phyloP scores from a whole-genome alignment of 176 grass and related monocot genomes.

The Musa acuminata region DNA sequence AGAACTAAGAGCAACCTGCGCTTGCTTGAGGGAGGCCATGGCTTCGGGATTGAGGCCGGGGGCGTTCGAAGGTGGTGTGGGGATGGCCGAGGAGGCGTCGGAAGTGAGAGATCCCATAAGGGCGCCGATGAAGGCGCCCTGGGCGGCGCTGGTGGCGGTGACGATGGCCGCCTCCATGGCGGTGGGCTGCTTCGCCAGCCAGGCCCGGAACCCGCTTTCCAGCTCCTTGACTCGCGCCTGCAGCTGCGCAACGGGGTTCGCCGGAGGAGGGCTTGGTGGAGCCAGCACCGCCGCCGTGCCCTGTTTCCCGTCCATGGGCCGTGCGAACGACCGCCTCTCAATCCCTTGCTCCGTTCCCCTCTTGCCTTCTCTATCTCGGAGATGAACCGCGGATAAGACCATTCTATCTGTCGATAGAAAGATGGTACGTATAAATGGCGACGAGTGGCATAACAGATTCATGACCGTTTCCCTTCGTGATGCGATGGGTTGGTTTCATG shows the following conservation, averaged over 20 bases:
- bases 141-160: conserved; percentile 45
- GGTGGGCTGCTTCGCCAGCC: conserved; percentile 64
- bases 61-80: conserved; percentile 32
- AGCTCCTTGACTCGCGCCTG: conserved; percentile 32
- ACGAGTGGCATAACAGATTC: neutral
- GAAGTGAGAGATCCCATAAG: conserved; percentile 48
- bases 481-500: too few relatives aligned
- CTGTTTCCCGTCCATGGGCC: conserved; percentile 14
- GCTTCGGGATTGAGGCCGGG: conserved; percentile 33
- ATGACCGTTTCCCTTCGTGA: too few relatives aligned
- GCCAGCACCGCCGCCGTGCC: conserved; percentile 2
- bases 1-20: conserved; percentile 42
- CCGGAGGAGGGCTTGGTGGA: neutral
- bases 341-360: neutral
- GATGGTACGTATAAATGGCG: neutral
- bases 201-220: conserved; percentile 48
- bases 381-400: neutral
- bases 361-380: neutral
- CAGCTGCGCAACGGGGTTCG: conserved; percentile 22
- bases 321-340: neutral
- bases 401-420: neutral
- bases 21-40: conserved; percentile 54
- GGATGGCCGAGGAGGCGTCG: conserved; percentile 30
- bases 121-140: conserved; percentile 47
- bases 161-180: conserved; percentile 54